Evolutionary conservation across 2,329 filamentous ascomycete genomes (phyloP).

Genomic region (Blastomyces parvus): DNA sequence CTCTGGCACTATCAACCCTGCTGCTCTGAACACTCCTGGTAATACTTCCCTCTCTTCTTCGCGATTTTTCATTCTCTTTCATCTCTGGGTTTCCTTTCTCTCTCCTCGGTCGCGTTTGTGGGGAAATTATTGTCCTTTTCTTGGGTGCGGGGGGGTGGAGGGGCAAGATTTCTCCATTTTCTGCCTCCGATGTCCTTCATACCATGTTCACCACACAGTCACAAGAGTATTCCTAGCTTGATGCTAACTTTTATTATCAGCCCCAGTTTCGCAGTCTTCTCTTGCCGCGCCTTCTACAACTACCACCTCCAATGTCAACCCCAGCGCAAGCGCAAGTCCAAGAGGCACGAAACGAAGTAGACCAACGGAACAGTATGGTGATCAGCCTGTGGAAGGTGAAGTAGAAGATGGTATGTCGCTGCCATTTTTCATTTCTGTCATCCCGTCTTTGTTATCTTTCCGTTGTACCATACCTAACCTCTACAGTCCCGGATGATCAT

Average conservation of each 20-base stretch:
- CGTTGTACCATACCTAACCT: slow-evolving; percentile 26
- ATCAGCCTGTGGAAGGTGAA: slow-evolving; percentile 47
- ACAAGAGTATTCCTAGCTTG: neutral
- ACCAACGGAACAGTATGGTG: slow-evolving; percentile 59
- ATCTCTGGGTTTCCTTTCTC: neutral
- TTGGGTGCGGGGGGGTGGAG: too few relatives aligned
- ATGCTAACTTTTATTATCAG: neutral
- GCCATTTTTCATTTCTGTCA: slow-evolving; percentile 12
- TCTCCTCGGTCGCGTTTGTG: neutral
- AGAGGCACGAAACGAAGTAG: slow-evolving; percentile 72
- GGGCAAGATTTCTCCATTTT: neutral
- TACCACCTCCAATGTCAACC: slow-evolving; percentile 37
- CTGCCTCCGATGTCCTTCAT: neutral
- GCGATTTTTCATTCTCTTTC: slow-evolving; percentile 6
- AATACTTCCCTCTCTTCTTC: slow-evolving; percentile 23
- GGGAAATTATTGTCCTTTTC: neutral
- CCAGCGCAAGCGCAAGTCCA: slow-evolving; percentile 46
- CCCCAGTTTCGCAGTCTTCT: slow-evolving; percentile 19
- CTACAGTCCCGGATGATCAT: slow-evolving; percentile 28
- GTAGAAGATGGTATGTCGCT: slow-evolving; percentile 60
- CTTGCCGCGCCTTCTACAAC: slow-evolving; percentile 27
- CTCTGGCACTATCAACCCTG: slow-evolving; percentile 84
- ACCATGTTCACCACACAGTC: neutral
- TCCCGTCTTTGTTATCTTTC: slow-evolving; percentile 28
- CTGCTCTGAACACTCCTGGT: slow-evolving; percentile 73